Base-by-base conservation (phyloP, 192 early-diverging fungal genomes). In the Podila clonocystis region DNA sequence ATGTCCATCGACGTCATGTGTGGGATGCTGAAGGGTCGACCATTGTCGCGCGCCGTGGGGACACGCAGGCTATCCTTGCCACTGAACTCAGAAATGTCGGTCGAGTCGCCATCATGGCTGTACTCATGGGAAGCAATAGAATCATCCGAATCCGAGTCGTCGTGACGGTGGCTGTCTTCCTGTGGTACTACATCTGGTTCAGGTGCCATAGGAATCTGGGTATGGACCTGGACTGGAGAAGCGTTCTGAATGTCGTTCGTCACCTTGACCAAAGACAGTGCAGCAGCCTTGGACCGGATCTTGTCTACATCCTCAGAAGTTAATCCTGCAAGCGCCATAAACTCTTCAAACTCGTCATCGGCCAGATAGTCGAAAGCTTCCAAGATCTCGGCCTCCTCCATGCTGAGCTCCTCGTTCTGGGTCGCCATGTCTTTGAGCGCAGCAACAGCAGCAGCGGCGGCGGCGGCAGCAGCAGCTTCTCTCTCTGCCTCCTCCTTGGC, bases 1-100 rank as follows among this genome's bases (percentile, higher is more conserved):
- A 72, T 26, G 19, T 79, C 76, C 70, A 79, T 79, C 12, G 76
- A 79, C 4, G 70, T 79, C 76, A 79, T 79, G 22, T 79, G 76
- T 13, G 68, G 59, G 36, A 78, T 71, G 19, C 38, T 70, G 64
- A 70, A 65, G 24, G 63, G 68, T 2, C 58, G 63, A 57, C 52
- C 24, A n/a, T 55, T 26, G 8, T 67, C 17, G 58, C 13, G 33
- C 58, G 5, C 12, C 22, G 36, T 22, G 52, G 52, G 41, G 41
- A 45, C 41, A 9, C 15, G 41, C 41, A 45, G 52, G 52, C 17
- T 55, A 8, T 24, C 22, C 6, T 55, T 55, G 52, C 24, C 24
- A 55, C 52, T 55, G 24, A 55, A 55, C 52, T 61, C 59, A 30
- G 30, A 31, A 61, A 33, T 31, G 29, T 28, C 30, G 29, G 59